A percentile compares a stretch with the other conserved stretches of the same genome.
phyloP scores from a whole-genome alignment of 768 basidiomycete species.

The Chalciporus chontae region DNA sequence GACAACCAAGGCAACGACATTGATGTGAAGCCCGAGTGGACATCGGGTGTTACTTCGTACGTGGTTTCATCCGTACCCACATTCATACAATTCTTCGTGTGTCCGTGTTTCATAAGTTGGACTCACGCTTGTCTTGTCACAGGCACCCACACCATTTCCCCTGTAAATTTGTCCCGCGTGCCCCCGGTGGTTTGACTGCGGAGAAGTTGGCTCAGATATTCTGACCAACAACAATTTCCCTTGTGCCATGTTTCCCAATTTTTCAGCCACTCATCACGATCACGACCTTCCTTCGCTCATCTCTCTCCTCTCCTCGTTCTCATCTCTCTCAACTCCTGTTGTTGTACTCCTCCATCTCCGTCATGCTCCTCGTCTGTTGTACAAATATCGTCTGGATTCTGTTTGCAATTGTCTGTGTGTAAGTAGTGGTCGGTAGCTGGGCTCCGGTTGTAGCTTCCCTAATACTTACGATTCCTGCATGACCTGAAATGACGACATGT shows the following conservation, averaged over 20 bases:
- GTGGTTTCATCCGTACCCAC: not conserved
- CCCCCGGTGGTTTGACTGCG: slow-evolving; percentile 7
- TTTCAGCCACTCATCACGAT: not conserved
- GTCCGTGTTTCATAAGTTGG: too few species aligned
- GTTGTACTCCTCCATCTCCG: not conserved
- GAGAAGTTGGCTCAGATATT: slow-evolving; percentile 18
- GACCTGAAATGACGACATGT: not conserved
- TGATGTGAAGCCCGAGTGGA: slow-evolving; percentile 19
- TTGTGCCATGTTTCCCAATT: not conserved
- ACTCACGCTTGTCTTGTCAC: not conserved
- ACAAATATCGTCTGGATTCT: too few species aligned
- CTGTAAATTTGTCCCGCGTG: slow-evolving; percentile 25
- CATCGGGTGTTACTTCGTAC: slow-evolving; percentile 27
- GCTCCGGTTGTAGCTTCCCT: not conserved
- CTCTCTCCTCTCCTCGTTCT: not conserved
- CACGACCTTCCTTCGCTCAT: not conserved
- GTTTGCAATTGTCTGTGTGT: not conserved
- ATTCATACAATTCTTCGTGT: not conserved
- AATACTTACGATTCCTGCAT: not conserved
- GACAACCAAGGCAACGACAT: slow-evolving; percentile 25
- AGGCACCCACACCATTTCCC: slow-evolving; percentile 27
- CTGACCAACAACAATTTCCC: slow-evolving; percentile 6
- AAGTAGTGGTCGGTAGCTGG: not conserved
- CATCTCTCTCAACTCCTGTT: not conserved
- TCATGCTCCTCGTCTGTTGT: too few species aligned